Conservation (phyloP, 306 rosid species). For the Acacia melanoxylon region DNA sequence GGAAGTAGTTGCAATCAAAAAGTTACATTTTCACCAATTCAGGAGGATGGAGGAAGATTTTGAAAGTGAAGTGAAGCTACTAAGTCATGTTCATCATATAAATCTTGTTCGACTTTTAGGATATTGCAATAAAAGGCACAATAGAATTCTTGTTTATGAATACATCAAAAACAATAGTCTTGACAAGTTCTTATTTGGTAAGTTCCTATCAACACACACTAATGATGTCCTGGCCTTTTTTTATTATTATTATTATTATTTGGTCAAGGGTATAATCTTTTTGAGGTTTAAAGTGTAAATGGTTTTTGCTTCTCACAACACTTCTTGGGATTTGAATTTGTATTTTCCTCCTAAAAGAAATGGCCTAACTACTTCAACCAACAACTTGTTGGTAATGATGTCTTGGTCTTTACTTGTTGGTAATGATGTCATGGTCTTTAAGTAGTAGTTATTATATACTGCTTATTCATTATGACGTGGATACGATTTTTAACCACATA, state of each 20-base stretch:
- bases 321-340: no score
- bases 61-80: background rate
- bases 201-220: background rate
- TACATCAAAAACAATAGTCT: background rate
- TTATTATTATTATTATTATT: no score
- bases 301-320: no score
- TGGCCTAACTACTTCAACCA: no score
- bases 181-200: background rate
- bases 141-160: background rate
- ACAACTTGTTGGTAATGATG: no score
- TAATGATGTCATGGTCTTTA: background rate
- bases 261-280: no score
- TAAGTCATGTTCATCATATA: background rate
- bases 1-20: background rate
- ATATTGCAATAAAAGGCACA: background rate
- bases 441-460: background rate
- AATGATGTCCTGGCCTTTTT: background rate
- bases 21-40: background rate
- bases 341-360: no score
- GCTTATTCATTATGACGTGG: background rate
- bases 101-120: background rate
- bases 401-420: background rate
- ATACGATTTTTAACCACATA: background rate
- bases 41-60: background rate
- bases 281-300: accelerated